Evolutionary conservation across 225 moss, liverwort and hornwort genomes (phyloP).

Genomic region (Sphagnum tenellum): DNA sequence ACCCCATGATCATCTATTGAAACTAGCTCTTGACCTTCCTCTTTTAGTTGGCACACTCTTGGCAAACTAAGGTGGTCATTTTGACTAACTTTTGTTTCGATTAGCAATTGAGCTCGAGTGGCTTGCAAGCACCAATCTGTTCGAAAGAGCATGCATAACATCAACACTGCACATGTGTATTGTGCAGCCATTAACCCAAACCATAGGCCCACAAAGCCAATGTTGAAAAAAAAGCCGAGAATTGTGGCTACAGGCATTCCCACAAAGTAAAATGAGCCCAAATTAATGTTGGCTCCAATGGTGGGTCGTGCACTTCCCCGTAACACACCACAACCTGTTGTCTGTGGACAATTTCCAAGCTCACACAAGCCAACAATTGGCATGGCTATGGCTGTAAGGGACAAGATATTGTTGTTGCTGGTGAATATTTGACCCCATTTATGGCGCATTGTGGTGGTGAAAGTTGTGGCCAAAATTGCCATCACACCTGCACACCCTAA

Average conservation of each 20-base stretch:
- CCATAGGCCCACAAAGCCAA: constrained; percentile 89
- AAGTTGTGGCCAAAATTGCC: constrained; percentile 54
- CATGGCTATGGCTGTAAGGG: constrained; percentile 60
- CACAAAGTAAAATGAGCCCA: constrained; percentile 79
- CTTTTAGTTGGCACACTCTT: too few species aligned
- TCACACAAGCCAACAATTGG: constrained; percentile 89
- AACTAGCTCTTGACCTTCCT: neutral
- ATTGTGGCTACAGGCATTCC: constrained; percentile 79
- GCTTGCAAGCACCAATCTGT: constrained; percentile 43
- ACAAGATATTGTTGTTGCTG: constrained; percentile 57
- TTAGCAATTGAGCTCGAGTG: constrained; percentile 29
- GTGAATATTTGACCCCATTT: constrained; percentile 86
- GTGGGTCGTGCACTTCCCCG: constrained; percentile 82
- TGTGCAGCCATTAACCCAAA: constrained; percentile 88
- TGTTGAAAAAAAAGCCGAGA: constrained; percentile 70
- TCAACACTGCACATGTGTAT: constrained; percentile 60
- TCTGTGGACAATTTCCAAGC: constrained; percentile 93
- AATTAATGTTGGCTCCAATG: constrained; percentile 73
- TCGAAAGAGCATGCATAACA: constrained; percentile 30
- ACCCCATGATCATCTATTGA: constrained; percentile 12
- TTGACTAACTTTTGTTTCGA: constrained; percentile 20
- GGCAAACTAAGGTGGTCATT: constrained; percentile 11
- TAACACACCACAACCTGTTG: constrained; percentile 78
- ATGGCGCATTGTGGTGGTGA: constrained; percentile 68
- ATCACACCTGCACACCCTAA: constrained; percentile 53